Percentiles rank a stretch among this genome's conserved stretches.
phyloP scores from a whole-genome alignment of 768 basidiomycete genomes.

The Boletellus emodensis region DNA sequence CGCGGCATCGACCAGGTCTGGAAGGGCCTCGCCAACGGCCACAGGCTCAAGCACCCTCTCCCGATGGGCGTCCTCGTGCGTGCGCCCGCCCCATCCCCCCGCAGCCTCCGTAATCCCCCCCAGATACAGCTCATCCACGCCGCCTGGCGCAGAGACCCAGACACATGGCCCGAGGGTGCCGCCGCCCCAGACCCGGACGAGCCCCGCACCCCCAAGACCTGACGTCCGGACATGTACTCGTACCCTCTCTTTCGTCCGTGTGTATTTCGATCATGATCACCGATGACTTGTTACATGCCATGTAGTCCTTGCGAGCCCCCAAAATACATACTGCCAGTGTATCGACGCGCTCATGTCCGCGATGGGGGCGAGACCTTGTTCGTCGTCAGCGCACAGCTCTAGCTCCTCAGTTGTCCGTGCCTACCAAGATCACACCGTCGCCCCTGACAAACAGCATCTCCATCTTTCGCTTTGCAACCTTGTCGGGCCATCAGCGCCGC shows the following conservation, averaged over 20 bases:
- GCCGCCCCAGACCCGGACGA: conserved; percentile 63
- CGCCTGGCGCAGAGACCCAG: conserved; percentile 67
- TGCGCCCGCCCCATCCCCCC: conserved; percentile 5
- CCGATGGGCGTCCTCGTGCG: conserved; percentile 64
- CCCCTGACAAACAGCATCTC: conserved; percentile 98
- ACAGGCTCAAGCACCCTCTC: conserved; percentile 52
- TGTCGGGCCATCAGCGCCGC: conserved; percentile 5
- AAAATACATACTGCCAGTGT: conserved; percentile 32
- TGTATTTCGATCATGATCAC: conserved; percentile 3
- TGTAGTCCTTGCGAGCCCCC: conserved; percentile 13
- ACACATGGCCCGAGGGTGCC: conserved; percentile 68
- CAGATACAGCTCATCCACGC: conserved; percentile 73
- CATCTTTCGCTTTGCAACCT: conserved; percentile 92
- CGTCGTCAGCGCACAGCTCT: conserved; percentile 10
- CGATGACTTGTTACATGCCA: conserved; percentile 10
- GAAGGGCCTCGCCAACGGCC: conserved; percentile 58
- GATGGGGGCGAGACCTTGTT: conserved; percentile 76
- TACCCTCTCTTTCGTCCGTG: neutral
- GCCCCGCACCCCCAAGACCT: conserved; percentile 14
- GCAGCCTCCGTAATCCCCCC: conserved; percentile 5
- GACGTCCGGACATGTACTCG: neutral
- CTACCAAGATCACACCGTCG: conserved; percentile 92
- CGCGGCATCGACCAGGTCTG: conserved; percentile 58
- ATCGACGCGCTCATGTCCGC: conserved; percentile 45
- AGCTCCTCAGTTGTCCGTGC: conserved; percentile 22